Percentiles rank a stretch among this genome's conserved stretches.
phyloP scores from a whole-genome alignment of 441 rosid genomes.

The Croton setiger region DNA sequence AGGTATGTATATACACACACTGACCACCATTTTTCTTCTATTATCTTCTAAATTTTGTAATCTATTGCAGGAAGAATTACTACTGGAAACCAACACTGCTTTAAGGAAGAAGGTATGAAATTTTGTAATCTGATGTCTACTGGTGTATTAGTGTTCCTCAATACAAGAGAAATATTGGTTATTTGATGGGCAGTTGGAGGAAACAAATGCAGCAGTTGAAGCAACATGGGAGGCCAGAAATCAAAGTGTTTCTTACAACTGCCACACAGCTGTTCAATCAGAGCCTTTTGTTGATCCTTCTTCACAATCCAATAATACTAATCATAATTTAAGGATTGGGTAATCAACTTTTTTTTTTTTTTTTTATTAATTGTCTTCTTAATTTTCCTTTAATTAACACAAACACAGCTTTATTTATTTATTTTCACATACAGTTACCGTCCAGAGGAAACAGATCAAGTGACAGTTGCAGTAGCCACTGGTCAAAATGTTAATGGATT shows the following conservation, averaged over 20 bases:
- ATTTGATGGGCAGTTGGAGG: slow-evolving; percentile 42
- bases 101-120: slow-evolving; percentile 42
- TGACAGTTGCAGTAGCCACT: slow-evolving; percentile 38
- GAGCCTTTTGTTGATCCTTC: slow-evolving; percentile 35
- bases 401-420: neutral
- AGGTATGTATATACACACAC: slow-evolving; percentile 24
- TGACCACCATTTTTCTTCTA: too few species aligned
- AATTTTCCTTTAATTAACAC: neutral
- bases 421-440: slow-evolving; percentile 30
- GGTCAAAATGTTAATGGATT: slow-evolving; percentile 42
- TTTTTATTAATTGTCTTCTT: neutral
- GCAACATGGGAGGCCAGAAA: slow-evolving; percentile 35
- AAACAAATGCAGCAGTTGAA: slow-evolving; percentile 27
- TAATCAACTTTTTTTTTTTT: neutral
- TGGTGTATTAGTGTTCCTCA: too few species aligned
- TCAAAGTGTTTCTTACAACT: slow-evolving; percentile 26
- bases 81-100: slow-evolving; percentile 38
- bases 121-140: too few species aligned
- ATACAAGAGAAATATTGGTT: neutral
- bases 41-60: neutral
- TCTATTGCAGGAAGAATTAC: slow-evolving; percentile 42
- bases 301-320: slow-evolving; percentile 35
- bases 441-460: slow-evolving; percentile 33
- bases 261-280: slow-evolving; percentile 27
- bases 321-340: slow-evolving; percentile 41